These are phyloP conservation scores for Lipomyces yamadae DNA, from an alignment of 805 yeast genomes.

Conservation along the genomic window DNA sequence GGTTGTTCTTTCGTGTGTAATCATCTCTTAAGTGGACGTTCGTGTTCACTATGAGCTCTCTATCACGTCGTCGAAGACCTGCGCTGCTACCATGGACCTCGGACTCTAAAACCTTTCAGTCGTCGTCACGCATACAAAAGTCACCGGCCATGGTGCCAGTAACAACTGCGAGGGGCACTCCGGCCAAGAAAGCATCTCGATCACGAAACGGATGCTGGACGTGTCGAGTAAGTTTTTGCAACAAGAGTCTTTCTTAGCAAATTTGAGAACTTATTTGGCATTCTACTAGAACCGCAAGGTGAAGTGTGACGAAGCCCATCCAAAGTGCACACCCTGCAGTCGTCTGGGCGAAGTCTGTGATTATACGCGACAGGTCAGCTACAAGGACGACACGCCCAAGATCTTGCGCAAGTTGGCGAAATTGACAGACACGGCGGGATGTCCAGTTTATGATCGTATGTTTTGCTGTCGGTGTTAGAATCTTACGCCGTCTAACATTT, in stretches of 20 bases:
- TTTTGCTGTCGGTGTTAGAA: not conserved
- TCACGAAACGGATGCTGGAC: slow-evolving; percentile 36
- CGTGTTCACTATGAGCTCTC: not conserved
- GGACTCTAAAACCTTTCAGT: not conserved
- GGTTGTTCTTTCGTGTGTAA: not conserved
- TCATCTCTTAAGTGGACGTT: not conserved
- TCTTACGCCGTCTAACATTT: not conserved
- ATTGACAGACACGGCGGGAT: slow-evolving; percentile 24
- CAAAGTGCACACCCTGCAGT: slow-evolving; percentile 30
- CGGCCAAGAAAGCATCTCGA: slow-evolving; percentile 4
- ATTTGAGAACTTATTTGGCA: not conserved
- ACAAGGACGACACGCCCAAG: slow-evolving; percentile 34
- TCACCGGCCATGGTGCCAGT: not conserved
- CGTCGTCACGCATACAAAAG: not conserved
- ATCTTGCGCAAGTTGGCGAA: slow-evolving; percentile 28
- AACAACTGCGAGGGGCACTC: not conserved
- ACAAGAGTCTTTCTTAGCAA: not conserved
- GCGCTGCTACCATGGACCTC: not conserved
- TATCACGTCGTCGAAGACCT: not conserved
- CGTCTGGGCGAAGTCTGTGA: slow-evolving; percentile 30
- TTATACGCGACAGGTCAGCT: slow-evolving; percentile 30
- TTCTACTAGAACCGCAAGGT: slow-evolving; percentile 28
- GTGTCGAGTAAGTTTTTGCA: slow-evolving; percentile 25
- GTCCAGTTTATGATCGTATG: slow-evolving; percentile 35
- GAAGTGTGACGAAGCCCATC: slow-evolving; percentile 35